Evolutionary conservation across 2,329 filamentous ascomycete species (phyloP).

Genomic region (Pseudovirgaria hyperparasitica): DNA sequence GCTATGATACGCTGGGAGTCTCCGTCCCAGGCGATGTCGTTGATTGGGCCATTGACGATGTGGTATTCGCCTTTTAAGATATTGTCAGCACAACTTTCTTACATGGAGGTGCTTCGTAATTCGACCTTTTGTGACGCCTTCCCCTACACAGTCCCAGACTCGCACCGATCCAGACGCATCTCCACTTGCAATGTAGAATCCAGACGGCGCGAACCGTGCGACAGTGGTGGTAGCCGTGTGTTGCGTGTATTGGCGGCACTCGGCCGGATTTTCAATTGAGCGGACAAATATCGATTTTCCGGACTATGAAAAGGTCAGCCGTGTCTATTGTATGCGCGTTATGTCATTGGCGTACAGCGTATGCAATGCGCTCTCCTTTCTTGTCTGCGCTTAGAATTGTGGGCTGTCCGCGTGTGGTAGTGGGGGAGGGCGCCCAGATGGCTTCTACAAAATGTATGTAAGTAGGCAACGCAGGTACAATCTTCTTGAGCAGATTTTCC

Average conservation of each 20-base stretch:
- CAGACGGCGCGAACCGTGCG: slow-evolving; percentile 84
- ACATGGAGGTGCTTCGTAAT: slow-evolving; percentile 3
- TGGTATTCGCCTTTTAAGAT: slow-evolving; percentile 61
- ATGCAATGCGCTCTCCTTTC: slow-evolving; percentile 85
- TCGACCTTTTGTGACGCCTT: slow-evolving; percentile 70
- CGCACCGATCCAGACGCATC: slow-evolving; percentile 74
- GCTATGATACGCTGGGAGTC: slow-evolving; percentile 95
- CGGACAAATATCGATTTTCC: slow-evolving; percentile 95
- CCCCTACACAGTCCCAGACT: slow-evolving; percentile 81
- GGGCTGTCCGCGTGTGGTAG: slow-evolving; percentile 71
- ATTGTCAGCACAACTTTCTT: slow-evolving; percentile 9
- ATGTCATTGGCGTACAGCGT: slow-evolving; percentile 52
- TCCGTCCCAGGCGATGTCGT: slow-evolving; percentile 94
- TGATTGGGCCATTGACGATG: slow-evolving; percentile 89
- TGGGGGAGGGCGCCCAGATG: slow-evolving; percentile 77
- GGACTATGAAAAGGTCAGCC: slow-evolving; percentile 43
- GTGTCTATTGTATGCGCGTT: slow-evolving; percentile 1
- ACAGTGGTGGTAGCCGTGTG: slow-evolving; percentile 85
- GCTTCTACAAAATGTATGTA: slow-evolving; percentile 45
- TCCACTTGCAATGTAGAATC: slow-evolving; percentile 89
- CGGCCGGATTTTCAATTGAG: slow-evolving; percentile 77
- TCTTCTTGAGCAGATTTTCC: too few relatives aligned
- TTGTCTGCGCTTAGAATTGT: slow-evolving; percentile 79
- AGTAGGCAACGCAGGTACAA: too few relatives aligned
- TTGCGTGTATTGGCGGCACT: slow-evolving; percentile 80